Evolutionary conservation across 371 early-diverging fungal species (phyloP), one percentile per base, ranked within the genome.

Genomic region (Syncephalastrum monosporum): DNA sequence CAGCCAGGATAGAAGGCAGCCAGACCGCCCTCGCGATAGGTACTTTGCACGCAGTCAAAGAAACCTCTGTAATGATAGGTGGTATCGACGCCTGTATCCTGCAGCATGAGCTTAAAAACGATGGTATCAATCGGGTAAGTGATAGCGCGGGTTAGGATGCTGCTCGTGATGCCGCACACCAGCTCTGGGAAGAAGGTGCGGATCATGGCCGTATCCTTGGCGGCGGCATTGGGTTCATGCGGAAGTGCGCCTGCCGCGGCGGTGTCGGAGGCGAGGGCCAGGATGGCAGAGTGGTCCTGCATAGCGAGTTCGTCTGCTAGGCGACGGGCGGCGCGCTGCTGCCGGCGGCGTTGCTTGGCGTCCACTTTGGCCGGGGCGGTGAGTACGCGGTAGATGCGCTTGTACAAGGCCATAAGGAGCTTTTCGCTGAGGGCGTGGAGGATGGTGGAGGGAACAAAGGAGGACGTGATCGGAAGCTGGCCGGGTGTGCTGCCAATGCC

Each of bases 111-210:
- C 48, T 77, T 79, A 33, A 78, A 81, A 4, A 82, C 62, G 7
- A 84, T 57, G 0, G 82, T 82, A 47, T 84, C 85, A 0, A 81
- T 49, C 0, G 85, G 85, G 59, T 82, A 82, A 42, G 75, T 71
- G 14, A 81, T 8, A 8, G 75, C 67, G 0, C 82, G 71, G 3
- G 81, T 74, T 8, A 82, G 41, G 49, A 84, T 77, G 48, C 78
- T 80, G 43, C 82, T 82, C 21, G 75, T 64, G 21, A 84, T 72
- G 24, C 81, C 81, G 53, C 79, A 80, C 14, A 75, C 82, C 51
- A 84, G 77, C 56, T 84, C 85, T 5, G 82, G 81, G 54, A 81
- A 84, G 49, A 77, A 84, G 16, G 80, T 77, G 44, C 75, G 77
- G 17, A 81, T 46, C 38, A 81, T 56, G 15, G 78, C 66, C 56